Percentiles rank a stretch among this genome's conserved stretches.
Evolutionary conservation across 2,329 filamentous ascomycete species (phyloP).

Genomic region (Cordyceps javanica): DNA sequence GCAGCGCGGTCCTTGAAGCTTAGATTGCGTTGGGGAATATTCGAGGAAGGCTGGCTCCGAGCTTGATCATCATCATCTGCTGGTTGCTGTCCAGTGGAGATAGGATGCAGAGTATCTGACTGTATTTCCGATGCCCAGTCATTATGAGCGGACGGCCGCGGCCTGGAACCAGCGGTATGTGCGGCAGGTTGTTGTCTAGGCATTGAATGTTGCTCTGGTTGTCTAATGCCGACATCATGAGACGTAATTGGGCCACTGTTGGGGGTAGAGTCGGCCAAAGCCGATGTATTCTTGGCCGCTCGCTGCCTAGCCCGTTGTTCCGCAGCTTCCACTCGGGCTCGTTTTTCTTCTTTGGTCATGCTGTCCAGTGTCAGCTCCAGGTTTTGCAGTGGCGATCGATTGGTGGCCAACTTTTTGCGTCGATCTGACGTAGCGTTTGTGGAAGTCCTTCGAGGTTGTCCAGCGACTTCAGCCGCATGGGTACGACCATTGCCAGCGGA

Average conservation of each 20-base stretch:
- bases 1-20: constrained; percentile 56
- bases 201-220: background rate
- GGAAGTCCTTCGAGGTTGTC: constrained; percentile 33
- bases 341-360: constrained; percentile 93
- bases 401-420: constrained; percentile 62
- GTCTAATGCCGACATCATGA: background rate
- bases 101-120: background rate
- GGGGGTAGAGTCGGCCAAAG: background rate
- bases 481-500: background rate
- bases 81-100: background rate
- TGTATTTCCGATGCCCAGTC: constrained; percentile 3
- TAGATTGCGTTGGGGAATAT: constrained; percentile 46
- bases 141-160: background rate
- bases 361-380: constrained; percentile 85
- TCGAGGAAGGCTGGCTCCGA: constrained; percentile 20
- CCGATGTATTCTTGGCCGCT: constrained; percentile 33
- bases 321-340: constrained; percentile 75
- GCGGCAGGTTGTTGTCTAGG: background rate
- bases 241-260: background rate
- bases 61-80: background rate
- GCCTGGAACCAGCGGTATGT: background rate
- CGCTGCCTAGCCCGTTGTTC: constrained; percentile 66
- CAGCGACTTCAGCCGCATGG: constrained; percentile 14
- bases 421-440: constrained; percentile 34
- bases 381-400: constrained; percentile 87